Evolutionary conservation across 75 land plant genomes (phyloP).

Genomic region (Pinus taeda): DNA sequence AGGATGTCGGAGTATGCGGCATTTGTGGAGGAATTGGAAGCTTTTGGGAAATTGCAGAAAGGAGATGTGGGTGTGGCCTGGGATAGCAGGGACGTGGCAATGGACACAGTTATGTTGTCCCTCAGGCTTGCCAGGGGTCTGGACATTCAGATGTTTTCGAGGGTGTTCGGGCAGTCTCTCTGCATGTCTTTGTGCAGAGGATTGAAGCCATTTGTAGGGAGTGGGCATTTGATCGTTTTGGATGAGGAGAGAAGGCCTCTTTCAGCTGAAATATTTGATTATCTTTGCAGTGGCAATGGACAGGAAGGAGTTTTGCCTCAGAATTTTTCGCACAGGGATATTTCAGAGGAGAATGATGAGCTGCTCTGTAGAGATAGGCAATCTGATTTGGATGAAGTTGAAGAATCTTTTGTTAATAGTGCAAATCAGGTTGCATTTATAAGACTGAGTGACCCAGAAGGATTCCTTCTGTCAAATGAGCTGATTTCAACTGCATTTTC

Average conservation of each 20-base stretch:
- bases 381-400: neutral
- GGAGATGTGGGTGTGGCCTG: neutral
- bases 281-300: neutral
- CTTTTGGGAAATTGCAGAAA: neutral
- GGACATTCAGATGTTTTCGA: constrained; percentile 47
- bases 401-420: neutral
- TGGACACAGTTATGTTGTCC: constrained; percentile 90
- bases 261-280: constrained; percentile 5
- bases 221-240: constrained; percentile 70
- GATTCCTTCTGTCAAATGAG: constrained; percentile 95
- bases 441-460: constrained; percentile 91
- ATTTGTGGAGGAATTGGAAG: constrained; percentile 55
- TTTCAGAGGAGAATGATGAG: neutral
- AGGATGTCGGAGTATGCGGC: constrained; percentile 62
- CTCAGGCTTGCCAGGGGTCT: constrained; percentile 76
- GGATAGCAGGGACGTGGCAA: constrained; percentile 42
- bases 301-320: neutral
- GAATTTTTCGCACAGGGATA: constrained; percentile 12
- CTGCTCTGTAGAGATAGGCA: neutral
- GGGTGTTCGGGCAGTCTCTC: constrained; percentile 45
- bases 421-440: constrained; percentile 22
- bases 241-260: constrained; percentile 43
- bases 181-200: constrained; percentile 37
- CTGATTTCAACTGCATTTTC: constrained; percentile 81
- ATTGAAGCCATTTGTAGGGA: constrained; percentile 52